Percentiles rank a stretch among this genome's conserved stretches.
Conservation (phyloP, 805 yeast genomes). For the Wickerhamiella domercqiae region DNA sequence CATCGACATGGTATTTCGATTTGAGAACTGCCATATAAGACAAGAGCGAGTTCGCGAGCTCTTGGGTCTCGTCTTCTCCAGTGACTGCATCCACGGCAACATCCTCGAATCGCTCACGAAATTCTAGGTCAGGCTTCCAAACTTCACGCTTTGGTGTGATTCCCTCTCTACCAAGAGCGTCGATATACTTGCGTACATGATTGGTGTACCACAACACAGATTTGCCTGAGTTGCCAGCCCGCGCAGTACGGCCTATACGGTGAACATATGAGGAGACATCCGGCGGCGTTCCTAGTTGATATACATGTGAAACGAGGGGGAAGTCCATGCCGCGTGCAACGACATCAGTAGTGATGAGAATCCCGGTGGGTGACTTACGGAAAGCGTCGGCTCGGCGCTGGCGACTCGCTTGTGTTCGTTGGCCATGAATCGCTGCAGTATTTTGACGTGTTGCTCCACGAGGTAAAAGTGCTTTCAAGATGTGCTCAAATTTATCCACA, state of each 20-base stretch:
- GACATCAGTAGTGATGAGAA: conserved; percentile 77
- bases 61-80: conserved; percentile 16
- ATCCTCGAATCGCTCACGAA: conserved; percentile 8
- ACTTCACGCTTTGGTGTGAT: conserved; percentile 30
- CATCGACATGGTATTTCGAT: conserved; percentile 11
- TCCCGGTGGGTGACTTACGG: conserved; percentile 33
- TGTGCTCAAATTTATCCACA: conserved; percentile 40
- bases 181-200: conserved; percentile 42
- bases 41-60: conserved; percentile 16
- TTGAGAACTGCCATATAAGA: conserved; percentile 18
- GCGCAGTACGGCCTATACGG: conserved; percentile 90
- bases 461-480: conserved; percentile 23
- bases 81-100: conserved; percentile 9
- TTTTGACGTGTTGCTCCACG: conserved; percentile 4
- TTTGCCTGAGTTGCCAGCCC: conserved; percentile 71
- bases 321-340: conserved; percentile 96
- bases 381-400: conserved; percentile 42
- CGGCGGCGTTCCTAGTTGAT: conserved; percentile 66
- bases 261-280: conserved; percentile 74
- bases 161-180: conserved; percentile 27
- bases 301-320: conserved; percentile 71
- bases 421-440: conserved; percentile 44
- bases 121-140: conserved; percentile 13
- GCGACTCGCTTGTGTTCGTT: conserved; percentile 53
- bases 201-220: conserved; percentile 46